Conservation (phyloP, 2,329 filamentous ascomycete species). For the Colletotrichum aenigma region DNA sequence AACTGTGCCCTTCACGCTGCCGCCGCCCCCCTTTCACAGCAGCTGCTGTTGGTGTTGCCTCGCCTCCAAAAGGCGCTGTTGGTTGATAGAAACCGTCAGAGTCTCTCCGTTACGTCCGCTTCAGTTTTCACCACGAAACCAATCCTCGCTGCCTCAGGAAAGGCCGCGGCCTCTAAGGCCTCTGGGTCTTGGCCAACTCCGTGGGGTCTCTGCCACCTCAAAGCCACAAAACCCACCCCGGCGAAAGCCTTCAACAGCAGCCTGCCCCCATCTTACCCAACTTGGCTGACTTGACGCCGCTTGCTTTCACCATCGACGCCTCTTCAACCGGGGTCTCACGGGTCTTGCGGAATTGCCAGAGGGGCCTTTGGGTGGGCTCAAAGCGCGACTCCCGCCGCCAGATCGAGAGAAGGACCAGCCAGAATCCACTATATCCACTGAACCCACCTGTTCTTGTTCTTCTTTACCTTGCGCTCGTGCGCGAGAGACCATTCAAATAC, state of each 20-base stretch:
- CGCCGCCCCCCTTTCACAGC: not conserved
- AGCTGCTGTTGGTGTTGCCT: not conserved
- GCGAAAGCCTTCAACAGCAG: not conserved
- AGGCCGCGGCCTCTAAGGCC: not conserved
- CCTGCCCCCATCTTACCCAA: not conserved
- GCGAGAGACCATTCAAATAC: constrained; percentile 8
- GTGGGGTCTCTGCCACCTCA: not conserved
- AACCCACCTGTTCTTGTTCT: constrained; percentile 7
- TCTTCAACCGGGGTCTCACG: constrained; percentile 2
- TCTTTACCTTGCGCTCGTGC: not conserved
- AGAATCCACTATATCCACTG: constrained; percentile 1
- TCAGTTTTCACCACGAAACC: not conserved
- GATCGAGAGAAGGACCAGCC: constrained; percentile 5
- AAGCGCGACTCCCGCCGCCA: constrained; percentile 5
- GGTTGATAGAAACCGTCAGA: not conserved
- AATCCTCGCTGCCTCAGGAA: constrained; percentile 4
- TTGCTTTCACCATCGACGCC: constrained; percentile 13
- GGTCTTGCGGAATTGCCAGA: constrained; percentile 12
- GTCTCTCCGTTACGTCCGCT: not conserved
- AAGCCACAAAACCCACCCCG: constrained; percentile 5
- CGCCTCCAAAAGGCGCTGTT: not conserved
- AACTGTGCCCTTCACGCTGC: not conserved
- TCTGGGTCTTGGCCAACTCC: not conserved
- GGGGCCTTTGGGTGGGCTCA: constrained; percentile 2
- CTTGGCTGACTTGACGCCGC: not conserved